phyloP scores from a whole-genome alignment of 257 asterid species.

The Orobanche coerulescens region DNA sequence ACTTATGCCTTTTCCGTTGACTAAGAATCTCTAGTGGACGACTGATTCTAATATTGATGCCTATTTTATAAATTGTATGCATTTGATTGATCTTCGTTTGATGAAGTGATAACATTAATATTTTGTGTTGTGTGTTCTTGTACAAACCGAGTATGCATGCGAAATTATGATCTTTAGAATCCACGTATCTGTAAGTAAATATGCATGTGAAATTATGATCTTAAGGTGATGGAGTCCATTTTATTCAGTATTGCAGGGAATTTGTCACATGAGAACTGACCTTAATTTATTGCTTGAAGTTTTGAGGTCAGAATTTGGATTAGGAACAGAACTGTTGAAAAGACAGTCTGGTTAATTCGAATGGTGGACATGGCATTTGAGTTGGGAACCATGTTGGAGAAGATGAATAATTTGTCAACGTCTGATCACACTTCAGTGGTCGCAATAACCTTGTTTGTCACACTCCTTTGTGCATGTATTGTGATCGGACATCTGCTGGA shows the following conservation, averaged over 20 bases:
- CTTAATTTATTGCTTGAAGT: conserved; percentile 20
- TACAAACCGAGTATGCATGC: not conserved
- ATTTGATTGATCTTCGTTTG: not conserved
- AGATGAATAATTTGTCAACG: conserved; percentile 29
- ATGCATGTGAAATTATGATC: not conserved
- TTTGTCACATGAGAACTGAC: conserved; percentile 18
- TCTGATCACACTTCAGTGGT: conserved; percentile 76
- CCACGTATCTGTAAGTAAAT: conserved; percentile 3
- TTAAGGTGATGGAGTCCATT: not conserved
- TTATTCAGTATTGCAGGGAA: conserved; percentile 25
- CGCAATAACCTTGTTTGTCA: conserved; percentile 68
- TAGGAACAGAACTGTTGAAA: not conserved
- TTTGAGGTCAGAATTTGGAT: conserved; percentile 16
- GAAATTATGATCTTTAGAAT: not conserved
- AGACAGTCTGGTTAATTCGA: conserved; percentile 15
- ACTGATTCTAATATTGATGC: not conserved
- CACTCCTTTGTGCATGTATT: conserved; percentile 79
- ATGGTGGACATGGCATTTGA: conserved; percentile 39
- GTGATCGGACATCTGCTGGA: conserved; percentile 92
- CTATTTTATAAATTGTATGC: conserved; percentile 1
- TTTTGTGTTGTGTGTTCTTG: not conserved
- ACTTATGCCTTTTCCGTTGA: not conserved
- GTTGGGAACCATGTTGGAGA: conserved; percentile 31
- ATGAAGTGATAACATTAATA: not conserved
- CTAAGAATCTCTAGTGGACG: not conserved